These are phyloP conservation scores for Platanthera guangdongensis DNA, from an alignment of 106 monocot species.

Conservation along the genomic window DNA sequence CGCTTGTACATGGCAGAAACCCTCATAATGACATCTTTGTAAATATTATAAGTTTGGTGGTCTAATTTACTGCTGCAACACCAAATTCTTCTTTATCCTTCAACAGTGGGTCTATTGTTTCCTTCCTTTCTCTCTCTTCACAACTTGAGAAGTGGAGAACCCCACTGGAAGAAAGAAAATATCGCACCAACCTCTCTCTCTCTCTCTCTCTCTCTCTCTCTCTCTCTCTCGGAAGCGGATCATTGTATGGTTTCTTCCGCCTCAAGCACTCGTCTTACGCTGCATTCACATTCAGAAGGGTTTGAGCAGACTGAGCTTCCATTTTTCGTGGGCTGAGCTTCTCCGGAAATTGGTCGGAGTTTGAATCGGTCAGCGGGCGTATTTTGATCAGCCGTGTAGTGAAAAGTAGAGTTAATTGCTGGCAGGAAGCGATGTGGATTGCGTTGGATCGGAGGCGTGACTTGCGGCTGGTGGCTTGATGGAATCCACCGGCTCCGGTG, in stretches of 20 bases:
- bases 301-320: not conserved
- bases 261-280: not conserved
- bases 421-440: not conserved
- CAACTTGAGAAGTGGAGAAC: too few species aligned
- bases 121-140: slow-evolving; percentile 1
- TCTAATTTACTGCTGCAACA: too few species aligned
- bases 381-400: not conserved
- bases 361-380: not conserved
- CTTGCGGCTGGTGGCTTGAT: slow-evolving; percentile 17
- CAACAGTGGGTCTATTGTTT: not conserved
- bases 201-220: not conserved
- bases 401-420: not conserved
- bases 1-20: too few species aligned
- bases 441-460: not conserved
- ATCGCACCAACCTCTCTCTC: not conserved
- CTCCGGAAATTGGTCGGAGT: not conserved
- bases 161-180: too few species aligned
- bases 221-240: not conserved
- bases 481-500: slow-evolving; percentile 1
- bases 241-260: not conserved
- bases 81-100: too few species aligned
- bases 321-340: not conserved
- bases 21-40: too few species aligned
- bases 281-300: not conserved
- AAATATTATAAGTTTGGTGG: too few species aligned